Percentiles rank a stretch among this genome's conserved stretches.
Evolutionary conservation across 2,329 filamentous ascomycete genomes (phyloP).

Genomic region (Mycocentrospora acerina): DNA sequence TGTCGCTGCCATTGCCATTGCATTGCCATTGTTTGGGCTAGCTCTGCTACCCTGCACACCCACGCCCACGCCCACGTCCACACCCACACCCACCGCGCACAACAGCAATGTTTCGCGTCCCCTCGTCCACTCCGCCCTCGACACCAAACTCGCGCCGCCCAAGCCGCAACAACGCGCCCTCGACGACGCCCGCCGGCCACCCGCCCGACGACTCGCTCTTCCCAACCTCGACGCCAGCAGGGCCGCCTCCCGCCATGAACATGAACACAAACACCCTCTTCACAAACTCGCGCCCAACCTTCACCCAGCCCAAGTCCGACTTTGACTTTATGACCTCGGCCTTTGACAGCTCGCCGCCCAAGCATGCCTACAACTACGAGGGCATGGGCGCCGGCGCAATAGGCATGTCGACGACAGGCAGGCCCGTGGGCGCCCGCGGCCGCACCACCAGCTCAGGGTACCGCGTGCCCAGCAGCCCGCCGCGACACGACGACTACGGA

Average conservation of each 20-base stretch:
- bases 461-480: conserved; percentile 42
- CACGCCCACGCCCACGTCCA: too few relatives aligned
- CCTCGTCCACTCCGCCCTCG: conserved; percentile 38
- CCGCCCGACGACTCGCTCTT: conserved; percentile 51
- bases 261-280: conserved; percentile 49
- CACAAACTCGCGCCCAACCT: conserved; percentile 52
- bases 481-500: conserved; percentile 15
- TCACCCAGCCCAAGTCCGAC: conserved; percentile 18
- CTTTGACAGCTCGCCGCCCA: conserved; percentile 39
- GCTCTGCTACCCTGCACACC: not conserved
- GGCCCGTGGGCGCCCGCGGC: conserved; percentile 29
- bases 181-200: conserved; percentile 60
- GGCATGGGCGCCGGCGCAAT: conserved; percentile 30
- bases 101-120: conserved; percentile 38
- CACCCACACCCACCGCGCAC: too few relatives aligned
- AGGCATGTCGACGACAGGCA: conserved; percentile 29
- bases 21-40: too few relatives aligned
- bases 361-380: conserved; percentile 23
- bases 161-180: conserved; percentile 38
- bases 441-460: conserved; percentile 26
- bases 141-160: conserved; percentile 35
- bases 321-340: conserved; percentile 21
- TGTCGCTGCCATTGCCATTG: too few relatives aligned
- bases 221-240: conserved; percentile 59
- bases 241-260: conserved; percentile 50